Percentiles rank a stretch among this genome's conserved stretches.
phyloP scores from a whole-genome alignment of 1,139 yeast genomes.

The Pichia sp. region DNA sequence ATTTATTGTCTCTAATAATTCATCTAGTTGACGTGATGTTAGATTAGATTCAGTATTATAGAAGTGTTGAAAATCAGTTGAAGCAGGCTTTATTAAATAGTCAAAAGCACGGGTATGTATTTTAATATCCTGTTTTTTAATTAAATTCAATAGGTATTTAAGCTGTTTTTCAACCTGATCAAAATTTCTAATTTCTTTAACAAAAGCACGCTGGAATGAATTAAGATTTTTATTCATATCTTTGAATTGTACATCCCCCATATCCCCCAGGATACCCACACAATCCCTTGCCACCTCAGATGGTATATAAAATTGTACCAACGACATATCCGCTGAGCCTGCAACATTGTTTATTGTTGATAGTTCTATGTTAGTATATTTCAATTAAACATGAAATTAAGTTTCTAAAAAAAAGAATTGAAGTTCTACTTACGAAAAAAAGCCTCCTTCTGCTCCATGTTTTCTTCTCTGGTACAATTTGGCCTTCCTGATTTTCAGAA shows the following conservation, averaged over 20 bases:
- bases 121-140: slow-evolving; percentile 24
- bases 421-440: slow-evolving; percentile 11
- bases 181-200: slow-evolving; percentile 66
- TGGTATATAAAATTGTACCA: slow-evolving; percentile 89
- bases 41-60: slow-evolving; percentile 14
- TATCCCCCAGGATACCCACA: slow-evolving; percentile 72
- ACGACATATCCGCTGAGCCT: slow-evolving; percentile 92
- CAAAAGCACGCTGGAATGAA: slow-evolving; percentile 82
- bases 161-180: slow-evolving; percentile 62
- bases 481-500: too few species aligned
- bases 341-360: not conserved
- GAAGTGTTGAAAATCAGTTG: slow-evolving; percentile 13
- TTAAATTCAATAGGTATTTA: slow-evolving; percentile 31
- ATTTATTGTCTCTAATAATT: slow-evolving; percentile 34
- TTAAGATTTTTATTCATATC: slow-evolving; percentile 77
- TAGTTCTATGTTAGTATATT: slow-evolving; percentile 8
- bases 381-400: too few species aligned
- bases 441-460: slow-evolving; percentile 10
- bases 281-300: slow-evolving; percentile 84
- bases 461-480: not conserved
- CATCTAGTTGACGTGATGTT: slow-evolving; percentile 38
- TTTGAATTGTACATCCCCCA: slow-evolving; percentile 83
- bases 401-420: too few species aligned
- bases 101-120: slow-evolving; percentile 25
- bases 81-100: slow-evolving; percentile 19